phyloP scores from a whole-genome alignment of 176 grass and related monocot genomes.

The Eragrostis nindensis region DNA sequence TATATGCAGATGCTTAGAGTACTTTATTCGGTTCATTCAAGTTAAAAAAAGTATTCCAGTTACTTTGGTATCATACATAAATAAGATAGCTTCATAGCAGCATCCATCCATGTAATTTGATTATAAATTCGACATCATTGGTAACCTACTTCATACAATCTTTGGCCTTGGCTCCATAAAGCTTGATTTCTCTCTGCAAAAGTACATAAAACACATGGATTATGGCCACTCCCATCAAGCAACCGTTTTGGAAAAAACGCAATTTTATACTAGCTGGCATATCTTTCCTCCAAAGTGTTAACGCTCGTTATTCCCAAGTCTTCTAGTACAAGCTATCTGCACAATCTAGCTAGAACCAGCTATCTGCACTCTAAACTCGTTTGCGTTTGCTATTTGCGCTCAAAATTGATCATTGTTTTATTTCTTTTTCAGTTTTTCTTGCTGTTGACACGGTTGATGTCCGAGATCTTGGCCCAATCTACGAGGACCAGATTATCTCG shows the following conservation, averaged over 20 bases:
- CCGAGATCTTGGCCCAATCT: background rate
- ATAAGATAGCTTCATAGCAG: background rate
- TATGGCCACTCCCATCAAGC: background rate
- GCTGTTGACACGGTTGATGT: background rate
- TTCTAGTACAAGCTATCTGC: background rate
- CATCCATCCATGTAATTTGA: background rate
- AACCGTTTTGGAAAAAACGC: background rate
- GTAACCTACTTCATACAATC: background rate
- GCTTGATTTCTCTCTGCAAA: background rate
- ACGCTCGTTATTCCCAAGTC: background rate
- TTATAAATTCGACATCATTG: background rate
- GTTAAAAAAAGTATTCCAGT: background rate
- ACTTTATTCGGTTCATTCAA: too few relatives aligned
- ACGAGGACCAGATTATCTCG: constrained; percentile 16
- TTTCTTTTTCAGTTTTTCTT: background rate
- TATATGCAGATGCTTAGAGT: too few relatives aligned
- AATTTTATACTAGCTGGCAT: background rate
- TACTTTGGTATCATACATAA: background rate
- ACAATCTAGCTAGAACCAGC: too few relatives aligned
- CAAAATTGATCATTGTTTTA: background rate
- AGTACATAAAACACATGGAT: background rate
- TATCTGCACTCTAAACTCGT: background rate
- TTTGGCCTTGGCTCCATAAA: background rate
- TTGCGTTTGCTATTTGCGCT: background rate
- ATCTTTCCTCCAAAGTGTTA: background rate